These are phyloP conservation scores for Paramecium octaurelia DNA, from an alignment of 73 alveolate genomes.

Conservation along the genomic window DNA sequence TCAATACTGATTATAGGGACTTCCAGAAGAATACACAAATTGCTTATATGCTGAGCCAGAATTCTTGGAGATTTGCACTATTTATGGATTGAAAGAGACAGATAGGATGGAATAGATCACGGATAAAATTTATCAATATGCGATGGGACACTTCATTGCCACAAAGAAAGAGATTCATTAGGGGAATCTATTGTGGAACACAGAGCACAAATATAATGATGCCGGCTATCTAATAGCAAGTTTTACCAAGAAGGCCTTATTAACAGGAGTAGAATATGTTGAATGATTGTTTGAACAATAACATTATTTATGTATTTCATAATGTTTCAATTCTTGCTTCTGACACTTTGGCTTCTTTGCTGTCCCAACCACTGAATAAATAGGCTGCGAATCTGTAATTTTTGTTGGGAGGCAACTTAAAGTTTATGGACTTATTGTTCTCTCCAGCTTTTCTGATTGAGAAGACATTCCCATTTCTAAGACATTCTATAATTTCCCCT, in stretches of 20 bases:
- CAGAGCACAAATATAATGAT: neutral
- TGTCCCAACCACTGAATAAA: conserved; percentile 27
- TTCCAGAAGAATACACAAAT: neutral
- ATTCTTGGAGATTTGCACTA: neutral
- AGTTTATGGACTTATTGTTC: neutral
- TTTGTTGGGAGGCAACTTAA: neutral
- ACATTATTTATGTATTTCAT: neutral
- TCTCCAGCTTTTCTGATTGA: neutral
- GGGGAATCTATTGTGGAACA: neutral
- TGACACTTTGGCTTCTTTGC: neutral
- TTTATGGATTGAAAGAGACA: neutral
- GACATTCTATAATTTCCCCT: neutral
- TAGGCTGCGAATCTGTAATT: neutral
- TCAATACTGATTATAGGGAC: neutral
- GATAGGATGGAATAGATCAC: neutral
- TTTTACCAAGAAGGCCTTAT: conserved; percentile 5
- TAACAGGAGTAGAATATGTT: neutral
- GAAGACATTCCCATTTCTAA: neutral
- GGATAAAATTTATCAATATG: neutral
- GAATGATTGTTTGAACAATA: neutral
- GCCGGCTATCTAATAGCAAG: neutral
- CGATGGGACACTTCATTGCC: neutral
- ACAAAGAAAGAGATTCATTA: conserved; percentile 1
- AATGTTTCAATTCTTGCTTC: conserved; percentile 10
- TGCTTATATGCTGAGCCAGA: neutral